phyloP scores from a whole-genome alignment of 257 asterid genomes.

The Ligustrum vulgare region DNA sequence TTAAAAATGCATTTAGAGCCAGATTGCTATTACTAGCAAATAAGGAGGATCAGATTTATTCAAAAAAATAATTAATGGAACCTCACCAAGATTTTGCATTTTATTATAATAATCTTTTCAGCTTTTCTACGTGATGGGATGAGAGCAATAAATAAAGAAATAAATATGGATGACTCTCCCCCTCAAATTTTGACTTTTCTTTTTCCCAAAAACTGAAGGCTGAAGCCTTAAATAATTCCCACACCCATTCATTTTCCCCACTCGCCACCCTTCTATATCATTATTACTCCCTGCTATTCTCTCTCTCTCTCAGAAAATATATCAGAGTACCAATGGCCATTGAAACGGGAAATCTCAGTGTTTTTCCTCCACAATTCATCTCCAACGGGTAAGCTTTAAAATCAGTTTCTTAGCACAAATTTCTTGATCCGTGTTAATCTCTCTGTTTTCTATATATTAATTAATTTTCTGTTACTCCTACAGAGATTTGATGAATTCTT shows the following conservation, averaged over 20 bases:
- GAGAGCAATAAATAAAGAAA: no score
- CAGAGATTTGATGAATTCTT: constrained; percentile 36
- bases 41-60: no score
- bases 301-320: constrained; percentile 3
- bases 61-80: no score
- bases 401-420: neutral
- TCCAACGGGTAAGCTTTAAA: constrained; percentile 31
- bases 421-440: neutral
- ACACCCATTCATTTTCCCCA: constrained; percentile 19
- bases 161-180: constrained; percentile 27
- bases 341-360: constrained; percentile 45
- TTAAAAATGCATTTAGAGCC: no score
- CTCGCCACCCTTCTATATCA: constrained; percentile 9
- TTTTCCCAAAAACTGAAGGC: constrained; percentile 27
- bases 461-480: neutral
- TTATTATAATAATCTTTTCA: no score
- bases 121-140: no score
- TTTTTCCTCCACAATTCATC: constrained; percentile 34
- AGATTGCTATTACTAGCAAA: no score
- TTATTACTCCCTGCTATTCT: neutral
- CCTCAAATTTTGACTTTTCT: constrained; percentile 3
- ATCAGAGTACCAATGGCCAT: constrained; percentile 32
- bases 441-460: neutral
- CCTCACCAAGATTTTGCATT: no score
- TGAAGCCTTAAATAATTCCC: constrained; percentile 30